phyloP scores from a whole-genome alignment of 495 filamentous ascomycete genomes.

The Aeminium ludgeri region DNA sequence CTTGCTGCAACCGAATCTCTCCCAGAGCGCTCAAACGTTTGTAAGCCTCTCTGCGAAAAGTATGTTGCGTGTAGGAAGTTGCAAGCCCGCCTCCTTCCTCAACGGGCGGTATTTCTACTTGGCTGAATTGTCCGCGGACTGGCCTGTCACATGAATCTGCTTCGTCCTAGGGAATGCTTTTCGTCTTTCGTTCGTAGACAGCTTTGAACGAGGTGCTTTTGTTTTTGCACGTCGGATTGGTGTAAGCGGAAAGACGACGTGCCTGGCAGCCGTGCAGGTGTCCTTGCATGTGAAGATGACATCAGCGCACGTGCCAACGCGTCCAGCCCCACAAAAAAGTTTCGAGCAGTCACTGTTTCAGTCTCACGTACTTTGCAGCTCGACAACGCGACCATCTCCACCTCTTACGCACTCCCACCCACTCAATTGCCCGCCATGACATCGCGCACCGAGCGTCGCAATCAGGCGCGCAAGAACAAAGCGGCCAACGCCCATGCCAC shows the following conservation, averaged over 20 bases:
- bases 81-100: neutral
- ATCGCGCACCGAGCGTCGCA: neutral
- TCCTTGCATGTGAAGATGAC: too few species aligned
- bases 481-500: slow-evolving; percentile 12
- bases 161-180: too few species aligned
- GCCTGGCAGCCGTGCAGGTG: too few species aligned
- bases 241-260: too few species aligned
- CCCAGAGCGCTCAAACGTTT: too few species aligned
- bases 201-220: too few species aligned
- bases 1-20: too few species aligned
- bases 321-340: neutral
- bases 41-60: neutral
- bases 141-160: too few species aligned
- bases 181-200: too few species aligned
- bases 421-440: neutral
- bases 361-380: neutral
- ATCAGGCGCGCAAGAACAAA: slow-evolving; percentile 1
- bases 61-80: neutral
- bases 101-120: neutral
- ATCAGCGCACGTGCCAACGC: too few species aligned
- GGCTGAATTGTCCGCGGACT: too few species aligned
- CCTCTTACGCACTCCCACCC: neutral
- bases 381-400: neutral
- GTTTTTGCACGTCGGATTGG: too few species aligned
- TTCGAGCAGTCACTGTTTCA: neutral